Base-by-base conservation (phyloP, 169 alveolate species). In the Cryptosporidium muris region DNA sequence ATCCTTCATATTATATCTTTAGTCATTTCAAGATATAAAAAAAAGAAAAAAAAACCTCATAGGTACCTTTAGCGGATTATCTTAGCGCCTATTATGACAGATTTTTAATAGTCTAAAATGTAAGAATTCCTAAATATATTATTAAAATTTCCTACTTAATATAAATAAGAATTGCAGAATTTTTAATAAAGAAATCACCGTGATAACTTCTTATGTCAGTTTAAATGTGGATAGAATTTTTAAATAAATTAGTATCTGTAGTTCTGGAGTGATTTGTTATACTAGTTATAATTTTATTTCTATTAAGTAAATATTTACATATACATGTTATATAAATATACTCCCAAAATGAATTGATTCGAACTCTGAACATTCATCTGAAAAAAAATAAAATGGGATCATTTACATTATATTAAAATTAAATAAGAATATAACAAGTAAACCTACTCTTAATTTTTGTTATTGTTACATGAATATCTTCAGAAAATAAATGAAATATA, bases 391-490 rank as follows among this genome's bases (percentile, higher is more conserved):
- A 25, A 25, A 25, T 25, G 25, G 0, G 25, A 25, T 25, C 0
- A 25, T 25, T 25, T 25, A 2, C 34, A 64, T 40, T 14, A 8
- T 12, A 64, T 6, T 47, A 64, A 52, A 14, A 14, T 6, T 11
- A 38, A 9, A 58, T 34, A 7, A 56, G 4, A 37, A 7, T 11
- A 7, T 43, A 16, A 45, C 43, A 34, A 34, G 54, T 14, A 7
- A 58, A 74, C 85, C 60, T 74, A 74, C 85, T 68, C 37, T 43
- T 47, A 43, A 74, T 58, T 51, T 74, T 56, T 2, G 66, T 43
- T 58, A 56, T 52, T 25, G 85, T 52, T 2, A 43, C 14, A 25
- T 74, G 47, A 7, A 60, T 43, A 58, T 74, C 67, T 54, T 74
- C 85, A 74, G 54, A 58, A 62, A 74, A 74, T 62, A 74, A 60